These are phyloP conservation scores for Microcyclosporella mali DNA, from an alignment of 2,329 filamentous ascomycete genomes.

Conservation along the genomic window DNA sequence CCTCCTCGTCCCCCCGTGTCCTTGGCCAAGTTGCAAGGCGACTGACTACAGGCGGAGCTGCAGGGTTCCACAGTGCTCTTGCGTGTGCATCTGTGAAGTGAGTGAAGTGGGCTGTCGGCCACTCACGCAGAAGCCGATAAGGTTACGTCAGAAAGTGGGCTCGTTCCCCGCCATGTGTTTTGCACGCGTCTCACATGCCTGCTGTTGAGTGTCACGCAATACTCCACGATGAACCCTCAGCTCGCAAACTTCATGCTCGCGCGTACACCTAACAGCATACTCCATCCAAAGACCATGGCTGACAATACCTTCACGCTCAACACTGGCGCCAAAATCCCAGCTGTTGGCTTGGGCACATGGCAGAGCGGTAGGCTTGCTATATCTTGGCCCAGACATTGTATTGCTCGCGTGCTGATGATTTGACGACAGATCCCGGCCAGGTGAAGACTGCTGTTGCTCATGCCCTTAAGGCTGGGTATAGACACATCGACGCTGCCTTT, in stretches of 20 bases:
- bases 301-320: conserved; percentile 31
- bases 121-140: neutral
- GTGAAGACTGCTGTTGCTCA: conserved; percentile 44
- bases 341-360: conserved; percentile 36
- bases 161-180: neutral
- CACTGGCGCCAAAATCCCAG: conserved; percentile 35
- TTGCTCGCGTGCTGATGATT: conserved; percentile 2
- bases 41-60: too few species aligned
- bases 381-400: neutral
- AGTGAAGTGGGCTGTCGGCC: neutral
- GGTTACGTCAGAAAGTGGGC: neutral
- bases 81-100: neutral
- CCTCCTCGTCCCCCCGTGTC: neutral
- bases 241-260: conserved; percentile 29
- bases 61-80: neutral
- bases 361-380: conserved; percentile 26
- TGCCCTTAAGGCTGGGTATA: conserved; percentile 45
- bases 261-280: conserved; percentile 24
- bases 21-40: too few species aligned
- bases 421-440: conserved; percentile 34
- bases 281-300: conserved; percentile 23
- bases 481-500: conserved; percentile 62
- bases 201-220: neutral
- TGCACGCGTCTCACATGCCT: conserved; percentile 2
- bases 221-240: conserved; percentile 23